phyloP scores from a whole-genome alignment of 1,284 basidiomycete genomes.

The Exobasidium rhododendri region DNA sequence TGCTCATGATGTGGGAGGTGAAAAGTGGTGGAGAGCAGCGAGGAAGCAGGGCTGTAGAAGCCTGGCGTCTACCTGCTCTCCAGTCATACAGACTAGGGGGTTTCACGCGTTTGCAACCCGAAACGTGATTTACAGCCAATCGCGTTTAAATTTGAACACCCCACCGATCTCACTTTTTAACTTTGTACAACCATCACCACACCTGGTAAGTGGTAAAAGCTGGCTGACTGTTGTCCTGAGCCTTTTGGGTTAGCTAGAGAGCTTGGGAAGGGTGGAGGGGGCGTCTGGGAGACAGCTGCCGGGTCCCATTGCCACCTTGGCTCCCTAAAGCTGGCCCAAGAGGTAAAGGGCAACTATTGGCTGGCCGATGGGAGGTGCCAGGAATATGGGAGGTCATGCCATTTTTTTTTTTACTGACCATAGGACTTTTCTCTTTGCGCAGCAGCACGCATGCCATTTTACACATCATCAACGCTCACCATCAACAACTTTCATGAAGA shows the following conservation, averaged over 20 bases:
- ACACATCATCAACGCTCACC: no score
- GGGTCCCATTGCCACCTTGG: background rate
- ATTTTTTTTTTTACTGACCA: background rate
- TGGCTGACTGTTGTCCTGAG: background rate
- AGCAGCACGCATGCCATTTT: no score
- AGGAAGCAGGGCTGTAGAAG: background rate
- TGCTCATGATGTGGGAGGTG: conserved; percentile 34
- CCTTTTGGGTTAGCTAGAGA: background rate
- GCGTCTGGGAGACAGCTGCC: background rate
- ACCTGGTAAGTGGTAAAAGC: background rate
- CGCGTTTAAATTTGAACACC: background rate
- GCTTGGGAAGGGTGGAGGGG: background rate
- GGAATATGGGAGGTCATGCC: background rate
- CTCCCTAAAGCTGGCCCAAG: background rate
- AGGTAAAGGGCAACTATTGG: background rate
- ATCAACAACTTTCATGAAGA: no score
- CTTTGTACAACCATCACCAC: background rate
- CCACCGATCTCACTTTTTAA: background rate
- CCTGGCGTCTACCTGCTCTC: no score
- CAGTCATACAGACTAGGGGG: no score
- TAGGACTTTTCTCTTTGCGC: background rate
- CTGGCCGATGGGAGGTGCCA: background rate
- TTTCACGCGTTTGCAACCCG: background rate
- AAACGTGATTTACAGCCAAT: background rate
- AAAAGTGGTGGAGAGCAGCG: background rate